Evolutionary conservation across 441 rosid genomes (phyloP), one percentile per base, ranked within the genome.

Genomic region (Gossypium gossypioides): DNA sequence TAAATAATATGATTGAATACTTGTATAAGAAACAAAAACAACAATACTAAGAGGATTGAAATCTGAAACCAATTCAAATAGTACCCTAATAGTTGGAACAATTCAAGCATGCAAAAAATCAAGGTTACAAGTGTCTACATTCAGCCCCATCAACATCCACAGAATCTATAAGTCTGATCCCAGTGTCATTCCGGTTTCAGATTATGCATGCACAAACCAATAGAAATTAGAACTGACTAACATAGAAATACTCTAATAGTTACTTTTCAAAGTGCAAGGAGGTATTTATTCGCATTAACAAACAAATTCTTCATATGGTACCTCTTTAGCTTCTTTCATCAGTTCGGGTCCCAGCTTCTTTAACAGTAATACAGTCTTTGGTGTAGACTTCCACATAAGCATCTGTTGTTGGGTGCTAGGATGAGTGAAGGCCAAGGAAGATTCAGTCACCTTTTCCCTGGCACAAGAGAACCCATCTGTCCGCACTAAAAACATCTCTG

Each of bases 341-440:
- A 94, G 93, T 79, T 86, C 97, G 71, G 80, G 81, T 19, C 99
- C 99, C 48, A 91, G 89, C 84, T 94, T 94, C 81, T 94, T 94
- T 82, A 95, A 80, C 79, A 95, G 79, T 62, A 95, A 81, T 21
- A 86, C 97, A 54, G 99, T 95, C 83, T 85, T 95, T 37, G 99
- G 99, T 12, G 87, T 86, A 69, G 97, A 77, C 81, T 95, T 95
- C 99, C 99, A 95, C 88, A 95, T 87, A 75, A 95, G 97, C 99
- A 95, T 95, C 87, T 92, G 97, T 73, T 95, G 99, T 83, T 92
- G 99, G 58, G 99, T 95, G 77, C 97, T 95, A 37, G 99, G 99
- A 82, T 95, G 99, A 72, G 96, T 87, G 81, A 95, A 95, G 62
- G 99, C 97, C 86, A 92, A 80, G 63, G 97, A 92, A 51, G 97